Evolutionary conservation across 345 rosid species (phyloP).

Genomic region (Combretum micranthum): DNA sequence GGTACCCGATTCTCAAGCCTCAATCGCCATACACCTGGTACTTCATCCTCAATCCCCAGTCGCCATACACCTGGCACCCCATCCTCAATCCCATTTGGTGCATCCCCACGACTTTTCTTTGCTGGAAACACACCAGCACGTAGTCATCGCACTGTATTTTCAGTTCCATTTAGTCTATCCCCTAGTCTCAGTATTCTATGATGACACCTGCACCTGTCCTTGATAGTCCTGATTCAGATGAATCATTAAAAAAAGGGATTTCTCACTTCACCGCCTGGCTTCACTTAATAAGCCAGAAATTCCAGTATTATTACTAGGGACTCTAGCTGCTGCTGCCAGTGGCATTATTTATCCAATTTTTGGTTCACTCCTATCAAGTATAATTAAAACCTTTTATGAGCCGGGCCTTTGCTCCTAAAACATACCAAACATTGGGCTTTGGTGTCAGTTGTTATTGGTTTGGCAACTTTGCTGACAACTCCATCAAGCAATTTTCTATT

Average conservation of each 20-base stretch:
- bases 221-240: conserved; percentile 3
- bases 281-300: conserved; percentile 32
- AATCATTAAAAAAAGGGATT: neutral
- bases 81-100: too few species aligned
- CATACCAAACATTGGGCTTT: conserved; percentile 24
- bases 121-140: too few species aligned
- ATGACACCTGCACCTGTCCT: neutral
- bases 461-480: conserved; percentile 10
- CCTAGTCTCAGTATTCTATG: conserved; percentile 14
- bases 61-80: too few species aligned
- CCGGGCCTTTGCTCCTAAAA: conserved; percentile 14
- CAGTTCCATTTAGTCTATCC: too few species aligned
- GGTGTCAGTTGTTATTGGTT: conserved; percentile 24
- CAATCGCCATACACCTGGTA: too few species aligned
- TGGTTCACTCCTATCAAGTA: conserved; percentile 17
- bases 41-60: too few species aligned
- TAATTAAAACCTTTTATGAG: conserved; percentile 20
- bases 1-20: too few species aligned
- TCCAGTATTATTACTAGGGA: conserved; percentile 21
- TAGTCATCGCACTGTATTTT: too few species aligned
- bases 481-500: conserved; percentile 22
- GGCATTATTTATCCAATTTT: conserved; percentile 28
- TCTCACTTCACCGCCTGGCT: conserved; percentile 24
- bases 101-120: too few species aligned
- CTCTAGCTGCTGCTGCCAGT: conserved; percentile 16